phyloP scores from a whole-genome alignment of 2,329 filamentous ascomycete genomes.

The Fusarium papillatum region DNA sequence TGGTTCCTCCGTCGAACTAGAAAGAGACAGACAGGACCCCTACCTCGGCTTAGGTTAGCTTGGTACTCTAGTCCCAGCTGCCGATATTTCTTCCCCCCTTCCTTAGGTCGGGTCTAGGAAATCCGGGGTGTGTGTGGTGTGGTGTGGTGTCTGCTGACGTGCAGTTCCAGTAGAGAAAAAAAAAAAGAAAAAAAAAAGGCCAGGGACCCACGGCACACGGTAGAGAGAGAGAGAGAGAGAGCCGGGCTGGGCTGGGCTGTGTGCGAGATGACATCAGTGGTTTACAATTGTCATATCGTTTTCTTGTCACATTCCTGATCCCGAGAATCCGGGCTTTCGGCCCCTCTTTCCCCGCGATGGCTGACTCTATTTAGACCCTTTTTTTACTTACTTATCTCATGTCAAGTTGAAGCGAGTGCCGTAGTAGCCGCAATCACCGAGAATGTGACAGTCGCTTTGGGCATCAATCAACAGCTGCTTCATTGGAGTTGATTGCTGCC shows the following conservation, averaged over 20 bases:
- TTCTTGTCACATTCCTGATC: constrained; percentile 15
- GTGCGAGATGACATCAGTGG: background rate
- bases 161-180: background rate
- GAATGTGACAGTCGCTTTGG: background rate
- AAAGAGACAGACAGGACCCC: background rate
- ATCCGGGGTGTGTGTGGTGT: constrained; percentile 4
- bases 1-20: background rate
- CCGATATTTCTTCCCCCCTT: background rate
- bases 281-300: constrained; percentile 16
- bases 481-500: background rate
- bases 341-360: constrained; percentile 33
- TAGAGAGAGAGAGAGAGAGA: background rate
- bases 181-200: background rate
- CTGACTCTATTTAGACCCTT: background rate
- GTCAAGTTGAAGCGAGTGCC: background rate
- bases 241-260: background rate
- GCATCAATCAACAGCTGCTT: no score
- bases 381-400: background rate
- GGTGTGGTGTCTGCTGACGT: constrained; percentile 1
- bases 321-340: constrained; percentile 22
- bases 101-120: background rate
- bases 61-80: background rate
- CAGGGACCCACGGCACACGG: background rate
- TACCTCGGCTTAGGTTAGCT: background rate
- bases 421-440: background rate